Base-by-base conservation (phyloP, 441 rosid genomes). In the Corymbia calophylla region DNA sequence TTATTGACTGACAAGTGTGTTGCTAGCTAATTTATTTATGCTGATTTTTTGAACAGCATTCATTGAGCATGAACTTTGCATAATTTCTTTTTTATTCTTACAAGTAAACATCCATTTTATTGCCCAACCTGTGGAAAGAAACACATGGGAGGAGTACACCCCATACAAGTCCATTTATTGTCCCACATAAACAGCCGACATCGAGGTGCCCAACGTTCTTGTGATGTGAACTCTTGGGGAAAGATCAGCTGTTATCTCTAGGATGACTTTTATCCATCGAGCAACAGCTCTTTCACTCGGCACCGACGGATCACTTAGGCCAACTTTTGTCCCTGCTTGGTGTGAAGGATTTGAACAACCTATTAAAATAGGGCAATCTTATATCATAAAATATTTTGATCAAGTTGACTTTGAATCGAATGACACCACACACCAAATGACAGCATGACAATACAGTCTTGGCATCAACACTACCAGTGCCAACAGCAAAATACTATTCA, bases 251-350 rank as follows among this genome's bases (percentile, higher is more conserved):
- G 4, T 5, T 35, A 35, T 35, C 29, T 1, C 0, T 70, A 70
- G 14, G 35, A 27, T 18, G 19, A 18, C 81, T 35, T 70, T 70
- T 35, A 35, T 19, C 2, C 2, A 1, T 70, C 10, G 27, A 51
- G 4, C 0, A 6, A 9, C 1, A 1, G 44, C 7, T 44, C 47
- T 68, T 68, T 23, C 14, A 68, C 23, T 17, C 1, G 0, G 14
- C 47, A 68, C 25, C 4, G 1, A 32, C 1, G 13, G 27, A 35
- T 19, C 48, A 19, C 81, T 19, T 0, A 35, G 27, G 48, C 82
- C 0, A 5, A 70, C 48, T 19, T 70, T 10, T 7, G 2, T 70
- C 15, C 25, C 48, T 35, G 27, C 5, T 15, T 27, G 19, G 4
- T 4, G 19, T 3, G 17, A 31, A n/a, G 18, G 6, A 64, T 68